A percentile compares a stretch with the other conserved stretches of the same genome.
phyloP scores from a whole-genome alignment of 768 basidiomycete species.

The Lentinula guzmanii region DNA sequence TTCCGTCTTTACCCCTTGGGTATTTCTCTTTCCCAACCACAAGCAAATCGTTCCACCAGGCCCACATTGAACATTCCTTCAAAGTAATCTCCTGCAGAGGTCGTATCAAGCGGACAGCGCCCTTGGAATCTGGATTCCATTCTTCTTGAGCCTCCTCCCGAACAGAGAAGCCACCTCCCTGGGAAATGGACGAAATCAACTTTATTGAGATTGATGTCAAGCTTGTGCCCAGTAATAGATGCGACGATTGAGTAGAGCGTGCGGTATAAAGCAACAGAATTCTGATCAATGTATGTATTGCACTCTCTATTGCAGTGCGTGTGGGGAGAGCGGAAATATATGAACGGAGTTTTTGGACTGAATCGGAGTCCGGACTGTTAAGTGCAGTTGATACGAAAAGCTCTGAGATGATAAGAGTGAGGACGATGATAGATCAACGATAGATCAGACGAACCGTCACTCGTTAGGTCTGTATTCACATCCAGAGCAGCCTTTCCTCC shows the following conservation, averaged over 20 bases:
- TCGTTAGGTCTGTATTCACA: slow-evolving; percentile 41
- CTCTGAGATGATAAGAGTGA: background rate
- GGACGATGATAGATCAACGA: background rate
- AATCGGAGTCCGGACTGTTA: slow-evolving; percentile 18
- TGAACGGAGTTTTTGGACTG: slow-evolving; percentile 29
- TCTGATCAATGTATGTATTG: slow-evolving; percentile 55
- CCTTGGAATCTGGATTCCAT: slow-evolving; percentile 33
- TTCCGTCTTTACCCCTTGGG: slow-evolving; percentile 48
- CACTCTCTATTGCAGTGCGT: slow-evolving; percentile 56
- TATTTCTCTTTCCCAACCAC: slow-evolving; percentile 45
- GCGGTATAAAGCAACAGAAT: slow-evolving; percentile 70
- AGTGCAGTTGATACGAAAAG: background rate
- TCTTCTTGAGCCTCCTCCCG: slow-evolving; percentile 67
- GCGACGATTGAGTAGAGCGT: slow-evolving; percentile 52
- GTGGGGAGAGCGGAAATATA: slow-evolving; percentile 70
- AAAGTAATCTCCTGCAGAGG: slow-evolving; percentile 69
- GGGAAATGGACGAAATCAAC: slow-evolving; percentile 66
- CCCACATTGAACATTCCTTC: slow-evolving; percentile 77
- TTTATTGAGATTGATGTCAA: slow-evolving; percentile 74
- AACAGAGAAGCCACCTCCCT: slow-evolving; percentile 71
- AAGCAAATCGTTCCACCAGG: slow-evolving; percentile 61
- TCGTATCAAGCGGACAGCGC: slow-evolving; percentile 46
- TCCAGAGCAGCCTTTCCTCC: slow-evolving; percentile 22
- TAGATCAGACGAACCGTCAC: slow-evolving; percentile 39
- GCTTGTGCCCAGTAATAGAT: slow-evolving; percentile 73